phyloP scores from a whole-genome alignment of 306 rosid genomes.

The Fagus sylvatica region DNA sequence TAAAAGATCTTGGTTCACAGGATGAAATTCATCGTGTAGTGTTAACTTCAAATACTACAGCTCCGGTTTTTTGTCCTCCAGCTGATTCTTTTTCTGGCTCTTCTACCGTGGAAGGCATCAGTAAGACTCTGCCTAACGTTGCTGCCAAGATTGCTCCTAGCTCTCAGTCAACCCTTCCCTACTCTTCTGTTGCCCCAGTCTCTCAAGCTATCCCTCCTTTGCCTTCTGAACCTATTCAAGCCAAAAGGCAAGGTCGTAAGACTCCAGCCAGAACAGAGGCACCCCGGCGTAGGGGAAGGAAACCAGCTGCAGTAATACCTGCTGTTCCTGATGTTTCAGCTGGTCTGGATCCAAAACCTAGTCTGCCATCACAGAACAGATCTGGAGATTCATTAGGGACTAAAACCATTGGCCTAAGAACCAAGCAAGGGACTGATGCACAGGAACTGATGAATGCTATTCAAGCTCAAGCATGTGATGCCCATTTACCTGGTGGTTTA shows the following conservation, averaged over 20 bases:
- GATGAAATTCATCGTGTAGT: conserved; percentile 37
- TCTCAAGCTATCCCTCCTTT: conserved; percentile 47
- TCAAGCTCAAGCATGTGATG: conserved; percentile 51
- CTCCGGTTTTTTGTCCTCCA: conserved; percentile 41
- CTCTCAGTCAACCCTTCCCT: conserved; percentile 30
- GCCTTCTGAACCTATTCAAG: conserved; percentile 52
- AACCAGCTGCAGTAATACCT: conserved; percentile 39
- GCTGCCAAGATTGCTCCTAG: conserved; percentile 40
- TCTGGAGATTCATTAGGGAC: conserved; percentile 45
- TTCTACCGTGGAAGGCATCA: conserved; percentile 30
- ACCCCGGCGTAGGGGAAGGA: conserved; percentile 84
- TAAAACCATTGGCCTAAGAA: conserved; percentile 41
- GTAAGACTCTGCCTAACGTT: conserved; percentile 33
- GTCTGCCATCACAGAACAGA: conserved; percentile 39
- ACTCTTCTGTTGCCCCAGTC: conserved; percentile 39
- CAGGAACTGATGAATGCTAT: conserved; percentile 40
- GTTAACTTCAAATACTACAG: conserved; percentile 33
- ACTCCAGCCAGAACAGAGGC: conserved; percentile 65
- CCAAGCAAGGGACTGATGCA: conserved; percentile 45
- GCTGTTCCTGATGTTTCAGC: conserved; percentile 41
- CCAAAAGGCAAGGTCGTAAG: conserved; percentile 81
- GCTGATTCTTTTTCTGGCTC: conserved; percentile 39
- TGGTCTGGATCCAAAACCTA: conserved; percentile 55
- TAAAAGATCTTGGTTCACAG: conserved; percentile 35
- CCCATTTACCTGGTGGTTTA: conserved; percentile 50